Percentiles rank a stretch among this genome's conserved stretches.
These are phyloP conservation scores for Metarhizium robertsii DNA, from an alignment of 2,329 filamentous ascomycete species.

Conservation along the genomic window DNA sequence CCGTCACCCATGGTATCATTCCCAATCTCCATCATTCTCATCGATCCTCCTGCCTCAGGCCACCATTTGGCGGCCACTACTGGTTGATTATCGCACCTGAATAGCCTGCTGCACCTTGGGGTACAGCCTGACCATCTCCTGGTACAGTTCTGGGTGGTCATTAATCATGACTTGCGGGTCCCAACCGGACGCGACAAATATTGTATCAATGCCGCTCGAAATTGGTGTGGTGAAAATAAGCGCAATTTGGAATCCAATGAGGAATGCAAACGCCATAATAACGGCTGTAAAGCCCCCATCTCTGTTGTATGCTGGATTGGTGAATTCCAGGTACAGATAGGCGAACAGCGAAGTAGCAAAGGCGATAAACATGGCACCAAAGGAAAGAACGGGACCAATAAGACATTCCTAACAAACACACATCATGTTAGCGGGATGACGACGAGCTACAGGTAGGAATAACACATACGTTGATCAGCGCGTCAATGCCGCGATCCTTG, in stretches of 20 bases:
- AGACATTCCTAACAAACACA: slow-evolving; percentile 53
- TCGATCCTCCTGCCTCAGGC: not conserved
- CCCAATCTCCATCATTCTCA: not conserved
- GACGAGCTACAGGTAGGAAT: not conserved
- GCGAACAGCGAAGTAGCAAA: slow-evolving; percentile 74
- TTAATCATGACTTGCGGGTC: slow-evolving; percentile 65
- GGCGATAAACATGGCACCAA: slow-evolving; percentile 74
- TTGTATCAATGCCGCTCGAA: slow-evolving; percentile 80
- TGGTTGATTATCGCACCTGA: slow-evolving; percentile 17
- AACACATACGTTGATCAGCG: slow-evolving; percentile 58
- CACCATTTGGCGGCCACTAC: not conserved
- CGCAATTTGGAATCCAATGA: slow-evolving; percentile 83
- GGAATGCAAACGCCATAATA: slow-evolving; percentile 74
- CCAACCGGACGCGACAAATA: slow-evolving; percentile 72
- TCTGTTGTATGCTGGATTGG: slow-evolving; percentile 67
- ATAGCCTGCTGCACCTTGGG: slow-evolving; percentile 75
- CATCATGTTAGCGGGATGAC: slow-evolving; percentile 8
- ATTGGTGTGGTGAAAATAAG: slow-evolving; percentile 86
- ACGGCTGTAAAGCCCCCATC: slow-evolving; percentile 62
- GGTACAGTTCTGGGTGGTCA: slow-evolving; percentile 75
- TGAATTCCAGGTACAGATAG: slow-evolving; percentile 81
- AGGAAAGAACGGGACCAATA: slow-evolving; percentile 62
- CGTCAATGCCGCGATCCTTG: slow-evolving; percentile 84
- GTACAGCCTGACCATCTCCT: slow-evolving; percentile 70
- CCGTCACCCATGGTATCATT: too few relatives aligned